Evolutionary conservation across 2,329 filamentous ascomycete species (phyloP).

Genomic region (Pseudocercospora fuligena): DNA sequence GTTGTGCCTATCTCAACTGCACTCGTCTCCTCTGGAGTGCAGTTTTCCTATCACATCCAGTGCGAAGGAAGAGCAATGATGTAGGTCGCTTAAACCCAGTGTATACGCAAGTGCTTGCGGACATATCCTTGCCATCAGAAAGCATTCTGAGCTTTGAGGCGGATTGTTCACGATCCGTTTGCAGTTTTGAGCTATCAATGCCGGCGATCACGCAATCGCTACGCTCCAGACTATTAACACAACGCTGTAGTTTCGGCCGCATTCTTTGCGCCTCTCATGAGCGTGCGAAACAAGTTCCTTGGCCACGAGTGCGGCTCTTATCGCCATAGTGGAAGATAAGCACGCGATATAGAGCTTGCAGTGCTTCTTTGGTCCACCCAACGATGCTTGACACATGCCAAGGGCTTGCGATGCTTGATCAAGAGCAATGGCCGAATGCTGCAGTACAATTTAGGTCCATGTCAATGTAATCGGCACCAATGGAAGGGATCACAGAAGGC

Average conservation of each 20-base stretch:
- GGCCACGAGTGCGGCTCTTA: constrained; percentile 9
- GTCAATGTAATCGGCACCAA: background rate
- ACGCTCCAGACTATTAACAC: background rate
- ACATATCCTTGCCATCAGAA: background rate
- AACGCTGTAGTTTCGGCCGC: background rate
- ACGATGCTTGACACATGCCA: background rate
- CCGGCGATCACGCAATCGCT: background rate
- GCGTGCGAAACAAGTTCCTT: background rate
- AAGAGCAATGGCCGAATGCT: background rate
- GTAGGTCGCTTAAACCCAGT: background rate
- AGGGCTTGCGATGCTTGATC: background rate
- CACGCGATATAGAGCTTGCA: constrained; percentile 8
- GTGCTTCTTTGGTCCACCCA: background rate
- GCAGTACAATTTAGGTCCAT: background rate
- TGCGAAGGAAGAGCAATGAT: background rate
- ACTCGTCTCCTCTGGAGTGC: background rate
- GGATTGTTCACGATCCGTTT: background rate
- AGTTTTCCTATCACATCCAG: background rate
- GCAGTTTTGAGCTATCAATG: background rate
- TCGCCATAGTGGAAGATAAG: constrained; percentile 16
- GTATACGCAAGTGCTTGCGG: background rate
- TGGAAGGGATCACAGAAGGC: background rate
- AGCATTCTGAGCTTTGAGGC: background rate
- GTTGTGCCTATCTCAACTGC: constrained; percentile 1
- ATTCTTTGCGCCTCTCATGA: background rate